Evolutionary conservation across 2,329 filamentous ascomycete species (phyloP).

Genomic region (Tothia fuscella): DNA sequence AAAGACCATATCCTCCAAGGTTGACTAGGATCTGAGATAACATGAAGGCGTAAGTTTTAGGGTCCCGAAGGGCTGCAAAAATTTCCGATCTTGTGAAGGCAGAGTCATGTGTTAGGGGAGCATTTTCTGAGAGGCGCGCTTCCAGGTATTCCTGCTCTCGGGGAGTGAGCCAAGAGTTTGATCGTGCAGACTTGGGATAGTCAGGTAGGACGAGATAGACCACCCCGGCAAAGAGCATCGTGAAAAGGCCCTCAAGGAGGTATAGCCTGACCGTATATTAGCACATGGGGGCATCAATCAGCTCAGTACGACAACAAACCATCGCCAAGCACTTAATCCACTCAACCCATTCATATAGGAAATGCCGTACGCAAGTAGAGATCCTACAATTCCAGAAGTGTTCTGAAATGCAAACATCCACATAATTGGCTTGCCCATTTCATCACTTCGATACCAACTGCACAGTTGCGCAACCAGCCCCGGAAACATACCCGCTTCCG

Average conservation of each 20-base stretch:
- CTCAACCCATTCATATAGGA: background rate
- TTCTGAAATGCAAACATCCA: conserved; percentile 31
- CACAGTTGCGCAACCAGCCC: conserved; percentile 12
- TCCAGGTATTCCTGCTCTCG: conserved; percentile 32
- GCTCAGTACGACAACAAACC: background rate
- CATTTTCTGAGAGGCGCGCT: conserved; percentile 26
- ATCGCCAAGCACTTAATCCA: conserved; percentile 13
- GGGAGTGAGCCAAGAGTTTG: conserved; percentile 25
- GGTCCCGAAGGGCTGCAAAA: conserved; percentile 23
- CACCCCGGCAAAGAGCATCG: conserved; percentile 28
- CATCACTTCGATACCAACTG: conserved; percentile 1
- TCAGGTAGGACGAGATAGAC: conserved; percentile 32
- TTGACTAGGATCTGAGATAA: conserved; percentile 28
- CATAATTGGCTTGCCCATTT: conserved; percentile 14
- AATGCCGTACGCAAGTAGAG: background rate
- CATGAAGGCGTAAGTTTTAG: conserved; percentile 27
- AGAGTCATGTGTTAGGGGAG: conserved; percentile 26
- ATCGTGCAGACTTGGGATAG: conserved; percentile 31
- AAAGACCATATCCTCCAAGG: conserved; percentile 30
- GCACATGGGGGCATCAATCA: conserved; percentile 24
- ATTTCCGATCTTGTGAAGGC: conserved; percentile 27
- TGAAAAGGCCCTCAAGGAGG: conserved; percentile 32
- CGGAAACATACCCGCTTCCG: conserved; percentile 15
- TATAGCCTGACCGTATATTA: no score
- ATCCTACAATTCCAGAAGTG: background rate